Evolutionary conservation across 805 yeast genomes (phyloP).

Genomic region (Candida verbasci): DNA sequence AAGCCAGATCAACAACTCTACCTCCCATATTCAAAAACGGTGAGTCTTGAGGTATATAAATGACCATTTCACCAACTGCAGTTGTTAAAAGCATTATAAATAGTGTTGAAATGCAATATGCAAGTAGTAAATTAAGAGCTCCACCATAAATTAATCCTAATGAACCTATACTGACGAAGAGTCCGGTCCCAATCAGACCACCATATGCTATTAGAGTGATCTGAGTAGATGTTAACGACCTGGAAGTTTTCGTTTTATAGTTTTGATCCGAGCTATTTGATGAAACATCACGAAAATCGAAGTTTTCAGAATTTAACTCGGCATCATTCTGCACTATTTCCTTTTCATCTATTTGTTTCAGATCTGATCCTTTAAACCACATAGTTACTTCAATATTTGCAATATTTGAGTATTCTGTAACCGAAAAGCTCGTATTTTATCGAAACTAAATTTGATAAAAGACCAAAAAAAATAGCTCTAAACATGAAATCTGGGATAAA

Average conservation of each 20-base stretch:
- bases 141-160: conserved; percentile 32
- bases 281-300: no score
- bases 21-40: conserved; percentile 30
- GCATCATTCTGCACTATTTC: no score
- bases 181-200: conserved; percentile 32
- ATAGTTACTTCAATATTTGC: no score
- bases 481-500: no score
- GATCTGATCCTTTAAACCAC: no score
- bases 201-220: conserved; percentile 33
- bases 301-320: no score
- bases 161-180: conserved; percentile 27
- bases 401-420: no score
- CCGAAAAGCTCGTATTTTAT: no score
- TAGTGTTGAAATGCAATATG: conserved; percentile 32
- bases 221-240: conserved; percentile 27
- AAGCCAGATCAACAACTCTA: conserved; percentile 32
- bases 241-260: conserved; percentile 26
- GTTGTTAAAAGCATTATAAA: conserved; percentile 2
- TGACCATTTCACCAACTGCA: conserved; percentile 34
- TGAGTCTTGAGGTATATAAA: conserved; percentile 33
- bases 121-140: conserved; percentile 26
- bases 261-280: no score
- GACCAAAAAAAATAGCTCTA: no score
- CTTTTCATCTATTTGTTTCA: no score
- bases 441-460: no score